These are phyloP conservation scores for Calonectria crousiana DNA, from an alignment of 2,329 filamentous ascomycete genomes.

Conservation along the genomic window DNA sequence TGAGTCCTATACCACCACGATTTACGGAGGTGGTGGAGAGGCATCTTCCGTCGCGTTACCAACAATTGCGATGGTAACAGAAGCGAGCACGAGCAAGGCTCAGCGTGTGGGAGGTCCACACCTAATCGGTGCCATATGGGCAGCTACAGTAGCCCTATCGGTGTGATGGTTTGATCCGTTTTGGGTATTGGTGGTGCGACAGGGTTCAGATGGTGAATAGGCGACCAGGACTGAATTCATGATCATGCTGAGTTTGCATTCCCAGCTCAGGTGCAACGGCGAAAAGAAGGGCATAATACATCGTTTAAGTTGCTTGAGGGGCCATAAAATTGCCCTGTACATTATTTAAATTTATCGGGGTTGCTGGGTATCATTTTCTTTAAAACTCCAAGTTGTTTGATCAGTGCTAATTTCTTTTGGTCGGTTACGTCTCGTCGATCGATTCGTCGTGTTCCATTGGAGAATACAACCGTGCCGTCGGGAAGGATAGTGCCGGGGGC, in stretches of 20 bases:
- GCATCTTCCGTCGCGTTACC: neutral
- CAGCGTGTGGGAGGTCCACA: neutral
- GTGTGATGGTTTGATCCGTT: neutral
- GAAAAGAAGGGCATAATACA: neutral
- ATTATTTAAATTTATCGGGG: conserved; percentile 61
- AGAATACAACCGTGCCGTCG: conserved; percentile 78
- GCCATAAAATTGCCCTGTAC: conserved; percentile 18
- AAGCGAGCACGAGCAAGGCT: neutral
- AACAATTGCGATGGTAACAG: neutral
- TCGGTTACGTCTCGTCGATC: conserved; percentile 73
- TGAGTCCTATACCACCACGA: neutral
- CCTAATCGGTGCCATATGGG: neutral
- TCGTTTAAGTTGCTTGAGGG: neutral
- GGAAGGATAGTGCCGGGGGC: conserved; percentile 68
- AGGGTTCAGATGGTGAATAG: neutral
- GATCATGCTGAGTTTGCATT: neutral
- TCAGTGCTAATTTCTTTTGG: conserved; percentile 72
- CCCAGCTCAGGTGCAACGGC: neutral
- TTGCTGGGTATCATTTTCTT: conserved; percentile 76
- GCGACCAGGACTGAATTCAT: neutral
- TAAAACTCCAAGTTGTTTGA: conserved; percentile 76
- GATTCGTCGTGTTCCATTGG: conserved; percentile 68
- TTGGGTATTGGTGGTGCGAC: neutral
- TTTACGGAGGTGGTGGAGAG: neutral
- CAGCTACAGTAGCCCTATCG: neutral